These are phyloP conservation scores for Abelmoschus esculentus DNA, from an alignment of 345 rosid genomes.

Conservation along the genomic window DNA sequence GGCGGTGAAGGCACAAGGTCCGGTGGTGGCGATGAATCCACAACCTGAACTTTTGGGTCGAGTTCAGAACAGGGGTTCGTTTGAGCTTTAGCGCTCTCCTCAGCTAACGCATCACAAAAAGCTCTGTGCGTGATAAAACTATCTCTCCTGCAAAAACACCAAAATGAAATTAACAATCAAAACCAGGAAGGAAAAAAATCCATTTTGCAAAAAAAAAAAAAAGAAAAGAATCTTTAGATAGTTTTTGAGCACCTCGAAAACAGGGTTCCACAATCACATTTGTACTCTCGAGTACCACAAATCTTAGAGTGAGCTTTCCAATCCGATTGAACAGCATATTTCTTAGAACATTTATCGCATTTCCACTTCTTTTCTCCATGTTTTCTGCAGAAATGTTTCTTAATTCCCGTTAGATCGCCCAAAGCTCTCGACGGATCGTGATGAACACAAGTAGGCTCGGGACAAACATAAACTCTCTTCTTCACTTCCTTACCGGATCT, in stretches of 20 bases:
- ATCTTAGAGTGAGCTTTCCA: slow-evolving; percentile 95
- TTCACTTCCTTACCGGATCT: slow-evolving; percentile 80
- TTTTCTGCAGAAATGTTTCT: slow-evolving; percentile 75
- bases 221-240: background rate
- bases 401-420: slow-evolving; percentile 96
- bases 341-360: background rate
- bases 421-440: slow-evolving; percentile 84
- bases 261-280: background rate
- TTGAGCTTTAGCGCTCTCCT: slow-evolving; percentile 56
- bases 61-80: slow-evolving; percentile 25
- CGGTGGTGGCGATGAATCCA: slow-evolving; percentile 28
- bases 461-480: slow-evolving; percentile 59
- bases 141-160: slow-evolving; percentile 57
- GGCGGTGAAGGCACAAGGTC: slow-evolving; percentile 5
- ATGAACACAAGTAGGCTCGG: slow-evolving; percentile 59
- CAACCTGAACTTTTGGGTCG: slow-evolving; percentile 23
- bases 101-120: slow-evolving; percentile 87
- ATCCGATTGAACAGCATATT: slow-evolving; percentile 93
- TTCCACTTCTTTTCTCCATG: background rate
- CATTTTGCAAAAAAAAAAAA: too few relatives aligned
- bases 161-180: slow-evolving; percentile 1
- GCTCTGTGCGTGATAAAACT: slow-evolving; percentile 93
- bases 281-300: slow-evolving; percentile 52
- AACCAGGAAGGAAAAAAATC: slow-evolving; percentile 8
- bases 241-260: background rate